Evolutionary conservation across 306 rosid genomes (phyloP).

Genomic region (Casuarina cunninghamiana): DNA sequence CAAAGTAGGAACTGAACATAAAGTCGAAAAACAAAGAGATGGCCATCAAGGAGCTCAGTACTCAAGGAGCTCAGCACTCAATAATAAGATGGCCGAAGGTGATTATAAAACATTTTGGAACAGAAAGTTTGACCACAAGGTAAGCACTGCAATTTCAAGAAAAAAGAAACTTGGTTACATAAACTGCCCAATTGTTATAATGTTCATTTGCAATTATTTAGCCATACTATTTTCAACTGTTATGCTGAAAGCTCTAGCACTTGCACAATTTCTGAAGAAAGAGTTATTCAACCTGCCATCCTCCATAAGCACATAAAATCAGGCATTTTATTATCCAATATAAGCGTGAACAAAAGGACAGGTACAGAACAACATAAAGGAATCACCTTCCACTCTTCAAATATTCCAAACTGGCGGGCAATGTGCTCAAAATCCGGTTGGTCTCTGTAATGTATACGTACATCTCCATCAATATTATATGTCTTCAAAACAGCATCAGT

Average conservation of each 20-base stretch:
- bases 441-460: constrained; percentile 63
- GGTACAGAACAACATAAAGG: constrained; percentile 12
- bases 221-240: background rate
- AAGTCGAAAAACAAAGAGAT: background rate
- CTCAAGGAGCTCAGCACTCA: background rate
- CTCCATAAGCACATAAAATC: background rate
- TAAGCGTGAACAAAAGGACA: constrained; percentile 11
- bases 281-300: constrained; percentile 2
- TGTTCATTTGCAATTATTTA: background rate
- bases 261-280: background rate
- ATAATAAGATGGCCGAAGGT: background rate
- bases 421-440: constrained; percentile 68
- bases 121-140: background rate
- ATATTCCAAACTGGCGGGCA: constrained; percentile 81
- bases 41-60: background rate
- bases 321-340: constrained; percentile 11
- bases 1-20: background rate
- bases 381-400: constrained; percentile 96
- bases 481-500: constrained; percentile 71
- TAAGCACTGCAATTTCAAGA: background rate
- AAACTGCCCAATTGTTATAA: background rate
- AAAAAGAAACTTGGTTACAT: background rate
- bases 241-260: background rate
- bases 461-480: constrained; percentile 64
- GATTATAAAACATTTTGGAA: background rate